phyloP scores from a whole-genome alignment of 2,329 filamentous ascomycete species.

The Colletotrichum cereale region DNA sequence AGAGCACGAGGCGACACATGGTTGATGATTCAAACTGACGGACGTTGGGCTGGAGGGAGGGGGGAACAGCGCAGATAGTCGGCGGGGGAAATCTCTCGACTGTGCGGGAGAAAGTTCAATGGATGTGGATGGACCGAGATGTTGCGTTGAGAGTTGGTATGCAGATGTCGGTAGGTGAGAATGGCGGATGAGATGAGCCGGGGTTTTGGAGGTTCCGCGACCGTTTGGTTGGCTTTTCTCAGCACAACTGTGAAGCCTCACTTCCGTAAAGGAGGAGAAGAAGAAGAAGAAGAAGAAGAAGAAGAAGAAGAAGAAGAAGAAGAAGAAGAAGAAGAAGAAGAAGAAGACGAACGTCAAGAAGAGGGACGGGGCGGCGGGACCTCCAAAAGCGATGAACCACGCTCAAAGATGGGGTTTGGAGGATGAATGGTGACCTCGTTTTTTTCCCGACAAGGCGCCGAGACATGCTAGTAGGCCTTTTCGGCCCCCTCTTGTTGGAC shows the following conservation, averaged over 20 bases:
- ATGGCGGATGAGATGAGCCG: not conserved
- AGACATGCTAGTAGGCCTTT: not conserved
- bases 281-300: not conserved
- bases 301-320: not conserved
- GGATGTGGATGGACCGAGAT: no score
- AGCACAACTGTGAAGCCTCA: not conserved
- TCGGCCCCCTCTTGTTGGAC: not conserved
- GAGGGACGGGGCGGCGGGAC: not conserved
- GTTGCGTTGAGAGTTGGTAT: no score
- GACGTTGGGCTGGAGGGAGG: not conserved
- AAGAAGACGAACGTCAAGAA: not conserved
- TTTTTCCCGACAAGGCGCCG: not conserved
- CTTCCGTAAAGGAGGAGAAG: not conserved
- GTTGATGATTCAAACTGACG: not conserved
- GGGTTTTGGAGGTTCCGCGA: not conserved
- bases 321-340: not conserved
- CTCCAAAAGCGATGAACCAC: not conserved
- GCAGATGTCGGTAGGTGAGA: no score
- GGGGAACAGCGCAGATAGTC: no score
- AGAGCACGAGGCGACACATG: conserved; percentile 63
- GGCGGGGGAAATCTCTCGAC: no score
- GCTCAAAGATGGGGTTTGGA: no score
- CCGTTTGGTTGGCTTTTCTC: not conserved
- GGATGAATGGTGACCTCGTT: no score
- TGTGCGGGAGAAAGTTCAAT: no score